Evolutionary conservation across 78 protist species (phyloP).

Genomic region (Dictyostelium brefeldianum): DNA sequence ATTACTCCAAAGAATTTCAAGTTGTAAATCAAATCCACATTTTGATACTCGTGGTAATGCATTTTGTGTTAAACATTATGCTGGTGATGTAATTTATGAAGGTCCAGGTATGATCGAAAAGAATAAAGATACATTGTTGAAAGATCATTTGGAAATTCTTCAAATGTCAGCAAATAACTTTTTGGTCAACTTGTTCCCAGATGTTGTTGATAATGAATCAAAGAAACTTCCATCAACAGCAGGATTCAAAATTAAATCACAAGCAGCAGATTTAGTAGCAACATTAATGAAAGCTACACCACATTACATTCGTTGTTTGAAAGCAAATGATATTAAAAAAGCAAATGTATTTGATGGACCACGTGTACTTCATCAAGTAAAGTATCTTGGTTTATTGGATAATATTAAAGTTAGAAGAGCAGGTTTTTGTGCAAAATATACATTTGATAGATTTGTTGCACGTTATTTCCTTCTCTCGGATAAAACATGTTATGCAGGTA

Average conservation of each 20-base stretch:
- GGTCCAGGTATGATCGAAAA: conserved; percentile 88
- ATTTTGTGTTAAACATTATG: conserved; percentile 93
- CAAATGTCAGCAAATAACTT: conserved; percentile 70
- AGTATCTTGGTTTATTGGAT: conserved; percentile 93
- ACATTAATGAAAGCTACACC: conserved; percentile 85
- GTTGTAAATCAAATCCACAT: conserved; percentile 71
- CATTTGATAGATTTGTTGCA: conserved; percentile 87
- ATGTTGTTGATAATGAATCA: conserved; percentile 41
- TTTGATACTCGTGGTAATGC: conserved; percentile 66
- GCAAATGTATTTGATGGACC: conserved; percentile 85
- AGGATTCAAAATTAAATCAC: conserved; percentile 77
- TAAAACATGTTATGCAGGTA: conserved; percentile 77
- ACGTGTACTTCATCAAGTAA: conserved; percentile 76
- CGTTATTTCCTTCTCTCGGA: conserved; percentile 77
- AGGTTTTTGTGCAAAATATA: conserved; percentile 94
- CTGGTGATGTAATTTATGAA: conserved; percentile 94
- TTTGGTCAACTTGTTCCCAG: conserved; percentile 77
- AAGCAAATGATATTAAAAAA: conserved; percentile 89
- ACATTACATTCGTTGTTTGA: conserved; percentile 95
- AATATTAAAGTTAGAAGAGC: conserved; percentile 95
- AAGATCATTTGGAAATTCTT: conserved; percentile 82
- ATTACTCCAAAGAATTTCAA: conserved; percentile 24
- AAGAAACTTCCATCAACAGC: conserved; percentile 70
- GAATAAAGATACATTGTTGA: conserved; percentile 94
- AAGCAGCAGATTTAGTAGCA: conserved; percentile 70